phyloP scores from a whole-genome alignment of 2,329 filamentous ascomycete genomes.

The Paecilomyces variotii region DNA sequence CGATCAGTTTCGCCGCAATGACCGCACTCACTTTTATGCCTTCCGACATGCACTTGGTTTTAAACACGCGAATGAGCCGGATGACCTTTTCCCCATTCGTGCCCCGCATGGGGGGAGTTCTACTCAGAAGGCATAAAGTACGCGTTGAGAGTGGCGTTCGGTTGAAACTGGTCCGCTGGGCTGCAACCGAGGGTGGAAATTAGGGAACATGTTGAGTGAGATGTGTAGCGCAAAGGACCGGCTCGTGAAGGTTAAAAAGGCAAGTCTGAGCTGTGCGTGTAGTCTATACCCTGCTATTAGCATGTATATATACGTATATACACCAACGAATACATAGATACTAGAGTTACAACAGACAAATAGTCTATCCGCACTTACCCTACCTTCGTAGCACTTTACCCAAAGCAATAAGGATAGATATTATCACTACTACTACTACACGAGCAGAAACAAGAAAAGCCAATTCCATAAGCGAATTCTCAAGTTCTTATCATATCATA shows the following conservation, averaged over 20 bases:
- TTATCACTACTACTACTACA: too few species aligned
- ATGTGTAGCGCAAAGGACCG: not conserved
- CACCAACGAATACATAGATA: not conserved
- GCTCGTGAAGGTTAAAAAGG: conserved; percentile 19
- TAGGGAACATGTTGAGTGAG: not conserved
- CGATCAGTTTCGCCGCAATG: not conserved
- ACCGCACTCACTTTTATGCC: not conserved
- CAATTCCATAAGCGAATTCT: too few species aligned
- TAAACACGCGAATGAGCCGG: not conserved
- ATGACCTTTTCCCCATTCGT: not conserved
- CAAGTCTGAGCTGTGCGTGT: conserved; percentile 26
- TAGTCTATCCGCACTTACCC: too few species aligned
- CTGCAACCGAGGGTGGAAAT: not conserved
- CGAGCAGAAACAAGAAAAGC: too few species aligned
- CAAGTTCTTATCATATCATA: too few species aligned
- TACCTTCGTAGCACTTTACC: too few species aligned
- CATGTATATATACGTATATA: not conserved
- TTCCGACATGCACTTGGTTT: not conserved
- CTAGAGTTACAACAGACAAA: not conserved
- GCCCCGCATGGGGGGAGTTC: not conserved
- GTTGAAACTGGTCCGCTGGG: not conserved
- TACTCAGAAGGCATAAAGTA: not conserved
- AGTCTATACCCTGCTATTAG: too few species aligned
- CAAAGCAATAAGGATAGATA: too few species aligned
- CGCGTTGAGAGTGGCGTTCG: not conserved